Percentiles rank a stretch among this genome's conserved stretches.
Conservation (phyloP, 805 yeast genomes). For the Lachancea sp. region DNA sequence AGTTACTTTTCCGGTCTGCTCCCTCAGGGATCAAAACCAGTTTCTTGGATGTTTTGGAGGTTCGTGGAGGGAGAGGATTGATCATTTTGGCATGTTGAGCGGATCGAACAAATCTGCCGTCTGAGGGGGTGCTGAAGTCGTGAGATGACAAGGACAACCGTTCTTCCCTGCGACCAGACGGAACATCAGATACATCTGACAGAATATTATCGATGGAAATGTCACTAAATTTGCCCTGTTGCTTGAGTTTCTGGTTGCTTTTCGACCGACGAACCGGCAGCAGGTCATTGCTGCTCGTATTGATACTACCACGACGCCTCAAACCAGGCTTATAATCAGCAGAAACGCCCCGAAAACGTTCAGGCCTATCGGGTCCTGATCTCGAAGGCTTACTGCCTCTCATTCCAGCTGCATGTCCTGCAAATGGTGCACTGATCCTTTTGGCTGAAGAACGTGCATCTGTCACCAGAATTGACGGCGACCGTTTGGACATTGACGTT, state of each 20-base stretch:
- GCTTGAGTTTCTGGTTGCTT: conserved; percentile 3
- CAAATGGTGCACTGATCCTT: conserved; percentile 65
- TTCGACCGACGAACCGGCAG: conserved; percentile 2
- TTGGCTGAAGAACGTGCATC: conserved; percentile 63
- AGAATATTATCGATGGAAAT: conserved; percentile 77
- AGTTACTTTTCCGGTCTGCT: not conserved
- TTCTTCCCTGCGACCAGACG: conserved; percentile 55
- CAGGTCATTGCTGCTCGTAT: conserved; percentile 3
- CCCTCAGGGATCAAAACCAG: conserved; percentile 75
- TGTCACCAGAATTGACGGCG: conserved; percentile 91
- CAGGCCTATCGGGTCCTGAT: not conserved
- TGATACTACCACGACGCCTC: conserved; percentile 4
- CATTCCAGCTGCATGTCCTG: conserved; percentile 45
- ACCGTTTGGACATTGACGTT: conserved; percentile 50
- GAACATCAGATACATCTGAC: conserved; percentile 77
- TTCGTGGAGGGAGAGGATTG: conserved; percentile 46
- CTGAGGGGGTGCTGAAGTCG: conserved; percentile 14
- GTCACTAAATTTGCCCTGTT: conserved; percentile 51
- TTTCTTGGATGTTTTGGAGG: conserved; percentile 80
- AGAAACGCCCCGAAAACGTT: not conserved
- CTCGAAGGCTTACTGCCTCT: conserved; percentile 10
- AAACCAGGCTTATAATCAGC: not conserved
- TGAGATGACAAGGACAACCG: conserved; percentile 35
- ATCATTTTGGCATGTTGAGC: conserved; percentile 20
- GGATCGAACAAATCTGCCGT: conserved; percentile 4